These are phyloP conservation scores for Liriodendron chinense DNA, from an alignment of 164 flowering plant genomes.

Conservation along the genomic window DNA sequence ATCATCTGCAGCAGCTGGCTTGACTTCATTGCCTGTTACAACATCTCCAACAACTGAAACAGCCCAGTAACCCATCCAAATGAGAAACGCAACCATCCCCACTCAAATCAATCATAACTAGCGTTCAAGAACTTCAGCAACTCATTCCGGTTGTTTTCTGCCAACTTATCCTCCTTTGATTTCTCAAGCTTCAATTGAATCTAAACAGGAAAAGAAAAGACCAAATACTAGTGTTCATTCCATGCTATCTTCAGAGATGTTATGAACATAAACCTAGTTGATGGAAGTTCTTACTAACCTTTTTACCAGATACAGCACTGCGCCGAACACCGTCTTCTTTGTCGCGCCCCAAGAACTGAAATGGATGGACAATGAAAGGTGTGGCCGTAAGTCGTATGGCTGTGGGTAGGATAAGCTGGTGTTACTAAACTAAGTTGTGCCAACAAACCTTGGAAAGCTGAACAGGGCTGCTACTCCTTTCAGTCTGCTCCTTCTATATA, in stretches of 20 bases:
- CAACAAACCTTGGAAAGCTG: conserved; percentile 87
- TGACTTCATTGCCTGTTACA: background rate
- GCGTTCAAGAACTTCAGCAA: conserved; percentile 93
- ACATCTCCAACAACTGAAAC: background rate
- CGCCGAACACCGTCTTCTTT: conserved; percentile 89
- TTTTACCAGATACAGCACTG: conserved; percentile 97
- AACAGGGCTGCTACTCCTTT: conserved; percentile 75
- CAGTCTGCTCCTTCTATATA: conserved; percentile 69
- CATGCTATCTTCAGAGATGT: background rate
- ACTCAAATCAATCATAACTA: conserved; percentile 72
- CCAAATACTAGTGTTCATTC: background rate
- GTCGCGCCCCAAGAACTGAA: conserved; percentile 84
- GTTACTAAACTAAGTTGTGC: background rate
- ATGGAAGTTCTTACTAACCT: conserved; percentile 40
- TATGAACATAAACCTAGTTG: background rate
- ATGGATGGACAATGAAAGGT: background rate
- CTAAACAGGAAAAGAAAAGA: conserved; percentile 30
- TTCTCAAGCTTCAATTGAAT: conserved; percentile 89
- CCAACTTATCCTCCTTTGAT: conserved; percentile 87
- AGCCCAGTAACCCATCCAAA: background rate
- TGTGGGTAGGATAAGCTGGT: background rate
- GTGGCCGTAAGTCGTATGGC: conserved; percentile 1
- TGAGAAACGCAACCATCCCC: background rate
- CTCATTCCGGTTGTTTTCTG: conserved; percentile 81
- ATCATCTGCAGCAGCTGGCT: background rate